phyloP scores from a whole-genome alignment of 768 basidiomycete genomes.

The Floccularia luteovirens region DNA sequence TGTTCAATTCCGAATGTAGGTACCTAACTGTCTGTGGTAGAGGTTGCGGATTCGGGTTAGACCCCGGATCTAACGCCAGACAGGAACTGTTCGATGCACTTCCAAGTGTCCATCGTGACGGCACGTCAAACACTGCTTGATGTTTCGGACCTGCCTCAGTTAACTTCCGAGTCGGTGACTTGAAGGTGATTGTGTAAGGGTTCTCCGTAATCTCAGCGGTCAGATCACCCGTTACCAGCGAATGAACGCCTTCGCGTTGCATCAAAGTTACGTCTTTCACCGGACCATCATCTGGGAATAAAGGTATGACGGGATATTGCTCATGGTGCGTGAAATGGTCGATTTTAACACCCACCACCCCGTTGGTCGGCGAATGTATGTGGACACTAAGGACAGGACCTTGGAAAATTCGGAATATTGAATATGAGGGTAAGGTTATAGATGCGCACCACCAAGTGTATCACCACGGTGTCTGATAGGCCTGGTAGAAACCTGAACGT shows the following conservation, averaged over 20 bases:
- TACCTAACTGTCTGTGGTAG: slow-evolving; percentile 38
- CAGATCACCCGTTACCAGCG: slow-evolving; percentile 39
- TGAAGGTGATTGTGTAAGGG: slow-evolving; percentile 58
- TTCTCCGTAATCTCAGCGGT: slow-evolving; percentile 49
- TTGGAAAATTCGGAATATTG: slow-evolving; percentile 12
- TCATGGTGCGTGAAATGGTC: slow-evolving; percentile 40
- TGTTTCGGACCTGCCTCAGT: slow-evolving; percentile 48
- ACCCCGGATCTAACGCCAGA: slow-evolving; percentile 46
- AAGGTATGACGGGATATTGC: slow-evolving; percentile 35
- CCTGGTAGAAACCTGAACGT: slow-evolving; percentile 53
- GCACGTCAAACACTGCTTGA: slow-evolving; percentile 49
- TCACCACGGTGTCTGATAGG: slow-evolving; percentile 58
- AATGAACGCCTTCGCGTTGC: slow-evolving; percentile 14
- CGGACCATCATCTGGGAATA: slow-evolving; percentile 55
- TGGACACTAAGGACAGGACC: slow-evolving; percentile 44
- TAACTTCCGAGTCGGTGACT: slow-evolving; percentile 34
- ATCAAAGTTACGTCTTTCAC: slow-evolving; percentile 33
- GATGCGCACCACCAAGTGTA: slow-evolving; percentile 42
- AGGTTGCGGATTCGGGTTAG: slow-evolving; percentile 43
- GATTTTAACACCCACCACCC: slow-evolving; percentile 49
- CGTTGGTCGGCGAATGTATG: slow-evolving; percentile 47
- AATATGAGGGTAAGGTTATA: slow-evolving; percentile 6
- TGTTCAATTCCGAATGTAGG: slow-evolving; percentile 50
- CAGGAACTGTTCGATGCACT: slow-evolving; percentile 50
- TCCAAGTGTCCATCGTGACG: slow-evolving; percentile 40